Percentiles rank a stretch among this genome's conserved stretches.
These are phyloP conservation scores for Termitomyces titanicus DNA, from an alignment of 768 basidiomycete genomes.

Conservation along the genomic window DNA sequence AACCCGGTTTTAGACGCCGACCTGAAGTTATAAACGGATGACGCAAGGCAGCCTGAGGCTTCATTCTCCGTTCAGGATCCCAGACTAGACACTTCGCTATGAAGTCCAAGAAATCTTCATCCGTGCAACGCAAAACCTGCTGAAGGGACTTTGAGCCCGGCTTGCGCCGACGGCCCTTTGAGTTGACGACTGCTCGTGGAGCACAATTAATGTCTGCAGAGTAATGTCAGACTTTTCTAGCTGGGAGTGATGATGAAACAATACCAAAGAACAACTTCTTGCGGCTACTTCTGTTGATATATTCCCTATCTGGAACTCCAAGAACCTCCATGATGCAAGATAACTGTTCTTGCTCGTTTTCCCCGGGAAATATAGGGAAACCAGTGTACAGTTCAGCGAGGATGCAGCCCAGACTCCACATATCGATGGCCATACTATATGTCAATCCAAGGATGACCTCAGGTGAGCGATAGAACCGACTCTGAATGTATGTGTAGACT, in stretches of 20 bases:
- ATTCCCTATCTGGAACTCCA: conserved; percentile 92
- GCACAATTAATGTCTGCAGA: conserved; percentile 83
- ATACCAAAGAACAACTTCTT: conserved; percentile 95
- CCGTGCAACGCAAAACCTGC: conserved; percentile 87
- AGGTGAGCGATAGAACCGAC: conserved; percentile 99
- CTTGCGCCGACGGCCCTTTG: conserved; percentile 89
- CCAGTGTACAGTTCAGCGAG: conserved; percentile 96
- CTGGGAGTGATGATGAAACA: conserved; percentile 18
- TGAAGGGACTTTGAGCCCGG: conserved; percentile 89
- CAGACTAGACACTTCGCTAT: conserved; percentile 95
- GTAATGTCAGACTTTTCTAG: conserved; percentile 5
- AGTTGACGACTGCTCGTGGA: conserved; percentile 92
- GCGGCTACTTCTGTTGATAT: conserved; percentile 89
- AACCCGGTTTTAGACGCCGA: conserved; percentile 46
- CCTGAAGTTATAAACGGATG: conserved; percentile 84
- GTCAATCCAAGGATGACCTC: conserved; percentile 99
- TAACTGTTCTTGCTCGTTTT: conserved; percentile 97
- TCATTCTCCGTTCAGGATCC: conserved; percentile 96
- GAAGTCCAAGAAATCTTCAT: conserved; percentile 96
- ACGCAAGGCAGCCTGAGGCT: conserved; percentile 87
- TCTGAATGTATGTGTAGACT: conserved; percentile 99
- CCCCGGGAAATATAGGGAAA: conserved; percentile 97
- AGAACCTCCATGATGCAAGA: conserved; percentile 99
- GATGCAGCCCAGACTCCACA: conserved; percentile 99
- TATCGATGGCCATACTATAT: conserved; percentile 99